Conservation (phyloP, 148 eudicot genomes). For the Rhododendron ovatum region DNA sequence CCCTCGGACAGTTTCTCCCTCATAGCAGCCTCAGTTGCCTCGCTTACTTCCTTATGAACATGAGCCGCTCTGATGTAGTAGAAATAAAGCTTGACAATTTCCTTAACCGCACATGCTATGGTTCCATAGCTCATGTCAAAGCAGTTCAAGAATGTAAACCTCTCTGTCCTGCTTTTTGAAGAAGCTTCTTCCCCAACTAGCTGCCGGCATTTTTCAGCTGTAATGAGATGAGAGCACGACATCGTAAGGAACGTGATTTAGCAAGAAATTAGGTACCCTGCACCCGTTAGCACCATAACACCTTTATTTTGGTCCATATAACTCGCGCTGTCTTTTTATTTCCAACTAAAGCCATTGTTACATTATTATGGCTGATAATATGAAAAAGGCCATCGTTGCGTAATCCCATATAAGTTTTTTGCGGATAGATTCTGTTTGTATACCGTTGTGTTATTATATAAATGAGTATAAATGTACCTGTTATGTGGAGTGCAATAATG, state of each 20-base stretch:
- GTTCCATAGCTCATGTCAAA: slow-evolving; percentile 48
- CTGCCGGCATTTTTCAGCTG: slow-evolving; percentile 45
- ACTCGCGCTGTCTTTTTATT: not conserved
- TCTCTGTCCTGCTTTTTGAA: slow-evolving; percentile 33
- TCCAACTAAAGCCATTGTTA: not conserved
- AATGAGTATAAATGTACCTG: slow-evolving; percentile 6
- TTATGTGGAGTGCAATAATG: slow-evolving; percentile 21
- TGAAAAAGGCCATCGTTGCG: no score
- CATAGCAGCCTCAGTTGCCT: slow-evolving; percentile 31
- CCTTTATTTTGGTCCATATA: not conserved
- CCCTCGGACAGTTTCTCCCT: slow-evolving; percentile 34
- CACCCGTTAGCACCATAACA: not conserved
- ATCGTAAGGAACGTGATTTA: not conserved
- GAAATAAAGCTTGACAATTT: slow-evolving; percentile 35
- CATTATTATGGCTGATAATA: no score
- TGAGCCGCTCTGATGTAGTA: slow-evolving; percentile 38
- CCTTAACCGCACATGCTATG: slow-evolving; percentile 40
- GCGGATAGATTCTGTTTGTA: not conserved
- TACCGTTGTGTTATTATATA: not conserved
- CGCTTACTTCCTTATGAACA: slow-evolving; percentile 27
- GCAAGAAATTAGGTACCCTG: not conserved
- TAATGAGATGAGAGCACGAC: not conserved
- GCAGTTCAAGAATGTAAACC: slow-evolving; percentile 40
- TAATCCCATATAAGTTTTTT: no score
- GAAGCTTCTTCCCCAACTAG: slow-evolving; percentile 37